A percentile compares a stretch with the other conserved stretches of the same genome.
These are phyloP conservation scores for Domatiomyces globalis DNA, from an alignment of 2,329 filamentous ascomycete species.

Conservation along the genomic window DNA sequence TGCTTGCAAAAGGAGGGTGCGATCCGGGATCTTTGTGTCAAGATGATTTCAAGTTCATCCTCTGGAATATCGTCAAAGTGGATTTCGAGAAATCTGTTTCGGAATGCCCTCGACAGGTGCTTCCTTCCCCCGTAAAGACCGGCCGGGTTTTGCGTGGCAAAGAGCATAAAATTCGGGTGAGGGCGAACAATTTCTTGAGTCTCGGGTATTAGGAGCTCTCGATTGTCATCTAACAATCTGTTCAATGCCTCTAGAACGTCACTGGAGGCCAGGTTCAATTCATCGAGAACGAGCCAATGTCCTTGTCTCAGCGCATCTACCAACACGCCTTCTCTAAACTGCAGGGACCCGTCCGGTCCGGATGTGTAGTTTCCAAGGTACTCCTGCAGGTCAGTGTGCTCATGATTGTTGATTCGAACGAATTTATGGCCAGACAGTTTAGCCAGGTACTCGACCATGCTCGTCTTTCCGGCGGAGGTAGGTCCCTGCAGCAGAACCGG, in stretches of 20 bases:
- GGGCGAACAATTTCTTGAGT: conserved; percentile 88
- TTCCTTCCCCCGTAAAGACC: conserved; percentile 93
- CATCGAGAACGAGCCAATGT: conserved; percentile 96
- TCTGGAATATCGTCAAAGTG: conserved; percentile 98
- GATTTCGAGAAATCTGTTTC: conserved; percentile 90
- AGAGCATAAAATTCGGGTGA: conserved; percentile 92
- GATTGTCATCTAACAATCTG: conserved; percentile 85
- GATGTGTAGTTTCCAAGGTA: conserved; percentile 93
- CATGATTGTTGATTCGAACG: conserved; percentile 97
- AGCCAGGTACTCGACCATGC: conserved; percentile 98
- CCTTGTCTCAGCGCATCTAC: conserved; percentile 85
- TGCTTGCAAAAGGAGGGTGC: conserved; percentile 80
- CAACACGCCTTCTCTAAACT: conserved; percentile 84
- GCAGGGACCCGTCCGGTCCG: conserved; percentile 65
- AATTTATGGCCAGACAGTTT: conserved; percentile 94
- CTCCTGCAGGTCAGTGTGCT: conserved; percentile 95
- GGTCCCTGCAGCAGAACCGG: conserved; percentile 92
- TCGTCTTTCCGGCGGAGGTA: conserved; percentile 94
- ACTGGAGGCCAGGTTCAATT: conserved; percentile 89
- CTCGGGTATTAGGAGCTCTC: conserved; percentile 88
- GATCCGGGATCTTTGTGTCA: conserved; percentile 76
- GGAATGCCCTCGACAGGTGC: conserved; percentile 80
- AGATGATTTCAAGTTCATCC: conserved; percentile 77
- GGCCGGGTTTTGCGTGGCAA: conserved; percentile 93
- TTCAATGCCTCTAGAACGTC: conserved; percentile 96